These are phyloP conservation scores for Cymbopogon citratus DNA, from an alignment of 176 grass and related monocot species.

Conservation along the genomic window DNA sequence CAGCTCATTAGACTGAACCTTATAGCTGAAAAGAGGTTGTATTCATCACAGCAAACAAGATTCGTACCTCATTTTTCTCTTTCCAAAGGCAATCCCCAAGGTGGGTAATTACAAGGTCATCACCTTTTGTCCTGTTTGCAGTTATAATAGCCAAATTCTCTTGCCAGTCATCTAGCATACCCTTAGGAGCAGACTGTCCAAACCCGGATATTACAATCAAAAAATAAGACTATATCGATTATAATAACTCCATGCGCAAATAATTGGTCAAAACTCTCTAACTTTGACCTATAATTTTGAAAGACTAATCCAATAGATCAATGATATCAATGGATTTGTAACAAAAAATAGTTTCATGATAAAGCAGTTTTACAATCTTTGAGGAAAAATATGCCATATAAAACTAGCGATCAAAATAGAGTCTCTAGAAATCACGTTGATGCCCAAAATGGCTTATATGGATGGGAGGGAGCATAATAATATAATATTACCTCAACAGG, in stretches of 20 bases:
- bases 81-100: conserved; percentile 98
- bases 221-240: background rate
- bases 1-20: background rate
- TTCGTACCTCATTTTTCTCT: conserved; percentile 81
- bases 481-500: conserved; percentile 51
- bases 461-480: background rate
- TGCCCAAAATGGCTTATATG: background rate
- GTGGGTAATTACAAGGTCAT: conserved; percentile 85
- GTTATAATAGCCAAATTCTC: conserved; percentile 95
- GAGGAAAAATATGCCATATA: background rate
- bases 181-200: conserved; percentile 30
- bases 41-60: conserved; percentile 26
- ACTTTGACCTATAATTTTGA: background rate
- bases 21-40: background rate
- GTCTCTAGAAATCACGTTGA: background rate
- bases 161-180: conserved; percentile 90
- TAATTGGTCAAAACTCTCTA: background rate
- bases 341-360: background rate
- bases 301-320: background rate
- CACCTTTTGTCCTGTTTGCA: conserved; percentile 85
- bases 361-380: background rate
- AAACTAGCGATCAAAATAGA: background rate
- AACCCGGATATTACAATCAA: background rate
- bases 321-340: background rate
- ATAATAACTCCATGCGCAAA: background rate